Base-by-base conservation (phyloP, 2,329 filamentous ascomycete genomes). In the Knoxdaviesia proteae region DNA sequence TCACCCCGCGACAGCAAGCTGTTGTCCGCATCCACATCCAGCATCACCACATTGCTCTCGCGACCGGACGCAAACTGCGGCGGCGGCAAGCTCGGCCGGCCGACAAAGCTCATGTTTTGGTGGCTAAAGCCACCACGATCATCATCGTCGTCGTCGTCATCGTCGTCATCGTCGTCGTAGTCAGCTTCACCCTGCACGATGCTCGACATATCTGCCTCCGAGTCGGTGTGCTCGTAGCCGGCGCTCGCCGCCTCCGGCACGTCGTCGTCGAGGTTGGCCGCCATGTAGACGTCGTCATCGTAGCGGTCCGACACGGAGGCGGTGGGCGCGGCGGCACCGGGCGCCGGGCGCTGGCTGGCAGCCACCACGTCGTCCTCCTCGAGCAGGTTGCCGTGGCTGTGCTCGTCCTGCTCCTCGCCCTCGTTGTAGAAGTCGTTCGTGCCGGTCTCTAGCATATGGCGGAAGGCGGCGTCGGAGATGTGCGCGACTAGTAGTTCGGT, bases 161-260 rank as follows among this genome's bases (percentile, higher is more conserved):
- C 77, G 33, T 84, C 81, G 34, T 84, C 86, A 48, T 88, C 84
- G 0, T 59, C 51, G 2, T 61, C 57, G 7, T 54, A 53, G 6
- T 53, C 56, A 10, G 53, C 53, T 7, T 62, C 57, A 5, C 61
- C 61, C 30, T 61, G 58, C 40, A 61, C 61, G 47, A 65, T 69
- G 52, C 65, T 71, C 46, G 59, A 67, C 42, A 75, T 49, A 42
- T 77, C 75, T 6, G 67, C 77, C 49, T 84, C 80, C 2, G 78
- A 80, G 58, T 84, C 80, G 6, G 80, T 84, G 54, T 84, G 80
- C 61, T 86, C 80, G 60, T 84, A 84, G 50, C 72, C 71, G 31
- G 66, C 71, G 52, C 62, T 63, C 51, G 74, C 70, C 7, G 67
- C 74, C 46, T 80, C 76, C 20, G 78, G 77, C 34, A 84, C 71